Evolutionary conservation across 169 alveolate genomes (phyloP).

Genomic region (Cryptosporidium viatorum): DNA sequence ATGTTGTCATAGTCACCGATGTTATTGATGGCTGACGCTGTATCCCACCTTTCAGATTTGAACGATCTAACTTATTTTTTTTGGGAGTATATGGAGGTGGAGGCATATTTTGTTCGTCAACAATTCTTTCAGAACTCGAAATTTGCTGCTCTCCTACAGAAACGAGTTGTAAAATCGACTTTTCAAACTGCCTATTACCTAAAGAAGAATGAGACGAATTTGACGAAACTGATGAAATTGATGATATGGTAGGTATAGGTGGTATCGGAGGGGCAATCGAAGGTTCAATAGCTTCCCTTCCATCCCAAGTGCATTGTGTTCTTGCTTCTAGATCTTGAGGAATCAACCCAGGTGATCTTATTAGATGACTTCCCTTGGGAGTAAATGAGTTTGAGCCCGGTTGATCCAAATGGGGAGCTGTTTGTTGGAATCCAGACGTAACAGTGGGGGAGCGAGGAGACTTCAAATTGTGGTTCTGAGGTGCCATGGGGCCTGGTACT

Average conservation of each 20-base stretch:
- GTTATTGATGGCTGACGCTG: not conserved
- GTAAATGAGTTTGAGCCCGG: not conserved
- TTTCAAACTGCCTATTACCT: not conserved
- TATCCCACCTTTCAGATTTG: not conserved
- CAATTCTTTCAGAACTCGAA: not conserved
- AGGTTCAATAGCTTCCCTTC: slow-evolving; percentile 81
- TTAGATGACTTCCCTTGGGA: not conserved
- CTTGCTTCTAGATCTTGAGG: slow-evolving; percentile 74
- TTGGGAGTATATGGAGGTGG: slow-evolving; percentile 67
- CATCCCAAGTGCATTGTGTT: slow-evolving; percentile 83
- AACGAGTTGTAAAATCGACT: not conserved
- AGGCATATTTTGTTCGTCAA: slow-evolving; percentile 38
- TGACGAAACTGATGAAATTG: slow-evolving; percentile 40
- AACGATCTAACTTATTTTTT: slow-evolving; percentile 1
- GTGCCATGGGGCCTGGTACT: not conserved
- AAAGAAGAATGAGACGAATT: slow-evolving; percentile 52
- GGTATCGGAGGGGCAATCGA: slow-evolving; percentile 82
- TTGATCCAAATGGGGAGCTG: not conserved
- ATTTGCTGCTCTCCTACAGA: not conserved
- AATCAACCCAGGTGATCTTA: slow-evolving; percentile 28
- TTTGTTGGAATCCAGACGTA: not conserved
- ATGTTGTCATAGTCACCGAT: not conserved
- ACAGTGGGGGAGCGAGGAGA: slow-evolving; percentile 18
- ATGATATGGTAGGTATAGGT: slow-evolving; percentile 69
- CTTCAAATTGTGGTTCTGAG: not conserved